A percentile compares a stretch with the other conserved stretches of the same genome.
Conservation (phyloP, 106 monocot genomes). For the Alisma plantagoaquatica region DNA sequence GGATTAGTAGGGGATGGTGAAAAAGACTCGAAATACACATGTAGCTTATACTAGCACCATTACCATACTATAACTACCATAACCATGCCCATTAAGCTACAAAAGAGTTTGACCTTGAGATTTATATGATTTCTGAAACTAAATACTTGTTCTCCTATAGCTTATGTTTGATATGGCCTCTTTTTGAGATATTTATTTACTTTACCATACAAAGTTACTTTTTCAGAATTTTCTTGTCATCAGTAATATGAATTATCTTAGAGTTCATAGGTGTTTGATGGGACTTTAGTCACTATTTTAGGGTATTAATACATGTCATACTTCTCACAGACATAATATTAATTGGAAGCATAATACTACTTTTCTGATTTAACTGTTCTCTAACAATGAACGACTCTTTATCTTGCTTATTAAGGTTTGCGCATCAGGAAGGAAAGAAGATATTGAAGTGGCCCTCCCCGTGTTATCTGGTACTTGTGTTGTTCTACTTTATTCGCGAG, state of each 20-base stretch:
- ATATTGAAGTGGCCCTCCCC: constrained; percentile 25
- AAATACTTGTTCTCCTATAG: no score
- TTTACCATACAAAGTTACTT: no score
- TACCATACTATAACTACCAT: no score
- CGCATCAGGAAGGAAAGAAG: constrained; percentile 52
- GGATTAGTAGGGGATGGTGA: no score
- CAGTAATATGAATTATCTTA: not conserved
- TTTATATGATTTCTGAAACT: no score
- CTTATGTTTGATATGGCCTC: no score
- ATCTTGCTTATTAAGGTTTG: constrained; percentile 24
- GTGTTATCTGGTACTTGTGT: constrained; percentile 49
- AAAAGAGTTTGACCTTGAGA: no score
- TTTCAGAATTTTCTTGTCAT: not conserved
- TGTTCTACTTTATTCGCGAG: not conserved
- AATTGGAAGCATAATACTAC: not conserved
- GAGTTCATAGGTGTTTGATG: not conserved
- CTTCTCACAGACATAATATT: no score
- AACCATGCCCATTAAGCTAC: no score
- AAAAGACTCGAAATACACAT: no score
- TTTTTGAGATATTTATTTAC: no score
- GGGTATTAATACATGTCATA: not conserved
- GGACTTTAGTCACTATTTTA: not conserved
- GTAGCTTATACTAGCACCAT: no score
- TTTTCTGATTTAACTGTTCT: not conserved
- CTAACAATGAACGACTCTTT: not conserved